Base-by-base conservation (phyloP, 495 filamentous ascomycete species). In the Talaromyces stipitatus region DNA sequence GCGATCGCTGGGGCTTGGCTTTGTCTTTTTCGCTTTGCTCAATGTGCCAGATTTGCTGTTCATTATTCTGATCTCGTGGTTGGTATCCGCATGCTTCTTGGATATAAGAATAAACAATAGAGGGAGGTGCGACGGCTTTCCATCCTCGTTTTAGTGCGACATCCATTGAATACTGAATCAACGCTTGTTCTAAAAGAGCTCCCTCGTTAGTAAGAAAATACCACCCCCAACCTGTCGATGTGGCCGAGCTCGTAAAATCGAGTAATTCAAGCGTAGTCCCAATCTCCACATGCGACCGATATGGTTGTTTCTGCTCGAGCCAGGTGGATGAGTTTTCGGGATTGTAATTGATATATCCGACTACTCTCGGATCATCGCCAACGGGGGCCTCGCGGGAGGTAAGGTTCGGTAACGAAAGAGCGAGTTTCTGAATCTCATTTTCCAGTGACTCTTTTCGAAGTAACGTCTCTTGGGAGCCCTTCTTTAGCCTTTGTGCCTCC, bases 141-240 rank as follows among this genome's bases (percentile, higher is more conserved):
- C 88, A 97, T 26, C 89, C 90, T 46, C 82, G 78, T 43, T 75
- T 77, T 32, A 82, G 78, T 9, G 87, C 88, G 3, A 86, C 80
- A 20, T 74, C 72, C 3, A 96, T 77, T 0, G 95, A 85, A 70
- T 95, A 96, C 61, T 86, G 84, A n/a, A 97, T 70, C 0, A 98
- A 80, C 0, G 94, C 94, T 66, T 96, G 92, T 67, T 97, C 94
- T 2, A 98, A 80, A 68, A 94, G 80, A 0, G 91, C 92, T 7
- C 85, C 91, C 60, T 95, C 92, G 69, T 95, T 88, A 29, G 85
- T 78, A 0, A 98, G 83, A 69, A 87, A 96, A 71, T 98, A 98
- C 90, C 91, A 98, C 0, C 94, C 94, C 92, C 92, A 97, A 14
- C 94, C 94, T 30, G 85, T 88, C 18, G 88, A 85, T 8, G 81